phyloP scores from a whole-genome alignment of 306 rosid species.

The Rubus parviflorus region DNA sequence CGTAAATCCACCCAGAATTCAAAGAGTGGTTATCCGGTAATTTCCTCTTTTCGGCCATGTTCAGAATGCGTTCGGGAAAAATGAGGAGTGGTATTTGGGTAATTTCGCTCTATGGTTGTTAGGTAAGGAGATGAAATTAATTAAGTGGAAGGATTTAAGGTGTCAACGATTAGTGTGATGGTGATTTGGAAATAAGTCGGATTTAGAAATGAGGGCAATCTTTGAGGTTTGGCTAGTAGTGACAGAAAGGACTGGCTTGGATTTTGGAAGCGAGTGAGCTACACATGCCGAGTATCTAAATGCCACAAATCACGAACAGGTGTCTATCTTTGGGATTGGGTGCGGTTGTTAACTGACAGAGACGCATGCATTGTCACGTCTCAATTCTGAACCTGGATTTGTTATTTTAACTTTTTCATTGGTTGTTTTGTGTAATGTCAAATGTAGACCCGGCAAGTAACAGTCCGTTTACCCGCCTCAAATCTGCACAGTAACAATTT shows the following conservation, averaged over 20 bases:
- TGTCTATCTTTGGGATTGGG: not conserved
- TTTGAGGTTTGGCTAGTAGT: not conserved
- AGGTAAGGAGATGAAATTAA: not conserved
- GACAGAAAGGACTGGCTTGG: not conserved
- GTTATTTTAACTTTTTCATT: not conserved
- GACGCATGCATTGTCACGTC: not conserved
- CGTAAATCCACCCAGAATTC: not conserved
- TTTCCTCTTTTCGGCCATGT: too few relatives aligned
- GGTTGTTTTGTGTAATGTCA: not conserved
- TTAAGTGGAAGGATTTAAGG: not conserved
- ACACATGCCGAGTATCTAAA: not conserved
- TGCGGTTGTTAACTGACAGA: slow-evolving; percentile 12
- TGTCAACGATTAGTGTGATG: not conserved
- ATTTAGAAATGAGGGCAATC: not conserved
- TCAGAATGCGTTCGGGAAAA: too few relatives aligned
- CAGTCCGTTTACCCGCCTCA: too few relatives aligned
- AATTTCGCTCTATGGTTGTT: not conserved
- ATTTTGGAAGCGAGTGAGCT: not conserved
- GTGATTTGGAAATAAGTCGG: not conserved
- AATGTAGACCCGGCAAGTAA: not conserved
- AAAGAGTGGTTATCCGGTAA: not conserved
- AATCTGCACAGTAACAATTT: too few relatives aligned
- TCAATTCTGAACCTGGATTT: not conserved
- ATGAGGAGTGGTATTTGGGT: not conserved
- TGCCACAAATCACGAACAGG: not conserved